These are phyloP conservation scores for Candida alai DNA, from an alignment of 805 yeast genomes.

Conservation along the genomic window DNA sequence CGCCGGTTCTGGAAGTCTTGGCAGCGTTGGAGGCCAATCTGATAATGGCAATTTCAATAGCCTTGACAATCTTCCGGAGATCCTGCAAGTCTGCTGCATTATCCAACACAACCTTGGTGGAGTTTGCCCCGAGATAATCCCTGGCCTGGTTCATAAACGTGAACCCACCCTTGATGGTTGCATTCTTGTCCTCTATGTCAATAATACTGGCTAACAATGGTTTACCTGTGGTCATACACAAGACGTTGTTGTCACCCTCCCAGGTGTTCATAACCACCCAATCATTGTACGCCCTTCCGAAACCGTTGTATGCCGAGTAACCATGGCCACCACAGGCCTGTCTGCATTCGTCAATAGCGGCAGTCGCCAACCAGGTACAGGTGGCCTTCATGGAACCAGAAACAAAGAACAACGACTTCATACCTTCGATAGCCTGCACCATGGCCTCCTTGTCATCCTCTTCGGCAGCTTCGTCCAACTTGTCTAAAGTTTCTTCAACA, in stretches of 20 bases:
- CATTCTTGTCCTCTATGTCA: conserved; percentile 35
- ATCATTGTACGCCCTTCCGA: conserved; percentile 42
- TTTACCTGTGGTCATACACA: conserved; percentile 40
- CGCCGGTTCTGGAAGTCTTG: conserved; percentile 17
- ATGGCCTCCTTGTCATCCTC: conserved; percentile 29
- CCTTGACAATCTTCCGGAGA: conserved; percentile 27
- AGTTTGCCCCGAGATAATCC: conserved; percentile 10
- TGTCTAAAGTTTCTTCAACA: conserved; percentile 26
- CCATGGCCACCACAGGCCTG: conserved; percentile 50
- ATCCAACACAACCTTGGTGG: conserved; percentile 29
- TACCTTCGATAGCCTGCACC: conserved; percentile 29
- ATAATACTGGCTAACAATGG: conserved; percentile 47
- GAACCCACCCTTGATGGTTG: conserved; percentile 16
- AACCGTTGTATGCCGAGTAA: conserved; percentile 42
- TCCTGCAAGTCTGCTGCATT: conserved; percentile 24
- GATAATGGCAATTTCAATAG: conserved; percentile 40
- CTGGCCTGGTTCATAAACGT: conserved; percentile 12
- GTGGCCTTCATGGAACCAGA: conserved; percentile 44
- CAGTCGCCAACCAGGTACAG: conserved; percentile 42
- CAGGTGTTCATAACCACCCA: conserved; percentile 49
- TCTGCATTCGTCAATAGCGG: conserved; percentile 38
- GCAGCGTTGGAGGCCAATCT: conserved; percentile 30
- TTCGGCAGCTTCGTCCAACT: conserved; percentile 36
- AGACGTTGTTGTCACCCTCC: conserved; percentile 48
- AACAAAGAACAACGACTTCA: conserved; percentile 42